phyloP scores from a whole-genome alignment of 441 rosid species.

The Mallotus repandus region DNA sequence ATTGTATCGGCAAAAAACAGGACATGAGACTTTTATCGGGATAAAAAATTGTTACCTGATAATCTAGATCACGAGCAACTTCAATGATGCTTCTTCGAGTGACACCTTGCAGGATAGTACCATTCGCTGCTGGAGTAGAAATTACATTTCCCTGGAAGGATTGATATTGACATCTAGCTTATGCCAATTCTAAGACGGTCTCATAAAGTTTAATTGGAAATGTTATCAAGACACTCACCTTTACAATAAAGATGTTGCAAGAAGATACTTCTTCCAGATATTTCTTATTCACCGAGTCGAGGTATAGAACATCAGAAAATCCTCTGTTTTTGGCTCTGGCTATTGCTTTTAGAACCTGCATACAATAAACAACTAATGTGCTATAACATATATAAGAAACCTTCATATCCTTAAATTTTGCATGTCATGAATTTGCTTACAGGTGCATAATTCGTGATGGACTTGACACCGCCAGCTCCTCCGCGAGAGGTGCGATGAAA shows the following conservation, averaged over 20 bases:
- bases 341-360: conserved; percentile 52
- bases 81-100: conserved; percentile 81
- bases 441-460: conserved; percentile 36
- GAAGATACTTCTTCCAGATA: conserved; percentile 85
- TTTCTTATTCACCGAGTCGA: conserved; percentile 60
- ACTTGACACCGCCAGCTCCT: conserved; percentile 36
- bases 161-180: background rate
- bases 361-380: background rate
- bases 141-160: conserved; percentile 57
- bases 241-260: conserved; percentile 73
- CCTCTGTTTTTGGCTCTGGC: conserved; percentile 69
- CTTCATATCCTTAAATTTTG: background rate
- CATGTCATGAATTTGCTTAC: conserved; percentile 4
- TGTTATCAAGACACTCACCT: conserved; percentile 40
- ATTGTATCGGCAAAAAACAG: background rate
- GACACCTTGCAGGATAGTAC: conserved; percentile 81
- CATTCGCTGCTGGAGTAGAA: conserved; percentile 69
- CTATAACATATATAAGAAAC: background rate
- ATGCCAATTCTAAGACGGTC: background rate
- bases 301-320: conserved; percentile 82
- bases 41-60: conserved; percentile 41
- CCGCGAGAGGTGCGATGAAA: conserved; percentile 39
- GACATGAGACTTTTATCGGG: background rate
- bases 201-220: background rate
- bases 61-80: conserved; percentile 68